Evolutionary conservation across 2,329 filamentous ascomycete species (phyloP).

Genomic region (Pseudopyricularia cyperi): DNA sequence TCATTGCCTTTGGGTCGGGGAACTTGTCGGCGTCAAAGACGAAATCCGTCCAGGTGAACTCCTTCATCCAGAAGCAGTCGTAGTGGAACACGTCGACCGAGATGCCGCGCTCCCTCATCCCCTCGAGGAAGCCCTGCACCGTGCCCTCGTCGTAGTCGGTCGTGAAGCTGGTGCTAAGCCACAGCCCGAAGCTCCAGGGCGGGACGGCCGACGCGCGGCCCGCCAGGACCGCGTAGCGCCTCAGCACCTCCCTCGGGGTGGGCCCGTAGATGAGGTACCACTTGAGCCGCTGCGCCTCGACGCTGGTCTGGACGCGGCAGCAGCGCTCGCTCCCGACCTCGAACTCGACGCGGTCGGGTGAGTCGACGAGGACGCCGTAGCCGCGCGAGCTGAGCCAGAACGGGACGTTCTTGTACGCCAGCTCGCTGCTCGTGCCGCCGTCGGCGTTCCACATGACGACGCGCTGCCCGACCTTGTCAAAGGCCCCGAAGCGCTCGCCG

Average conservation of each 20-base stretch:
- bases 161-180: constrained; percentile 66
- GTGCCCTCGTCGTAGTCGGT: constrained; percentile 60
- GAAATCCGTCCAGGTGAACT: constrained; percentile 65
- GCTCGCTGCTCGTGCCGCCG: constrained; percentile 54
- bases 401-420: constrained; percentile 60
- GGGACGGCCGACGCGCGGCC: constrained; percentile 53
- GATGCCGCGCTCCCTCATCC: constrained; percentile 52
- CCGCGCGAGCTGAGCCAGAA: constrained; percentile 61
- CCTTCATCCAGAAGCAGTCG: constrained; percentile 68
- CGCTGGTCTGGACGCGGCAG: constrained; percentile 54
- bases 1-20: constrained; percentile 52
- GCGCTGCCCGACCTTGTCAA: constrained; percentile 63
- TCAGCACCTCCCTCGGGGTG: constrained; percentile 58
- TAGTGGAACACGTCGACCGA: constrained; percentile 64
- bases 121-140: constrained; percentile 53
- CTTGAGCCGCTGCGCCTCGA: constrained; percentile 57
- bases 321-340: constrained; percentile 66
- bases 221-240: constrained; percentile 53
- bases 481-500: constrained; percentile 64
- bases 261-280: constrained; percentile 64
- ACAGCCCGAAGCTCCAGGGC: constrained; percentile 63
- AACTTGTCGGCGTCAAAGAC: constrained; percentile 56
- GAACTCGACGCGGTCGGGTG: constrained; percentile 54
- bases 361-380: constrained; percentile 66
- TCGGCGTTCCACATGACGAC: constrained; percentile 53